These are phyloP conservation scores for Tephrocybe sp. DNA, from an alignment of 768 basidiomycete species.

Conservation along the genomic window DNA sequence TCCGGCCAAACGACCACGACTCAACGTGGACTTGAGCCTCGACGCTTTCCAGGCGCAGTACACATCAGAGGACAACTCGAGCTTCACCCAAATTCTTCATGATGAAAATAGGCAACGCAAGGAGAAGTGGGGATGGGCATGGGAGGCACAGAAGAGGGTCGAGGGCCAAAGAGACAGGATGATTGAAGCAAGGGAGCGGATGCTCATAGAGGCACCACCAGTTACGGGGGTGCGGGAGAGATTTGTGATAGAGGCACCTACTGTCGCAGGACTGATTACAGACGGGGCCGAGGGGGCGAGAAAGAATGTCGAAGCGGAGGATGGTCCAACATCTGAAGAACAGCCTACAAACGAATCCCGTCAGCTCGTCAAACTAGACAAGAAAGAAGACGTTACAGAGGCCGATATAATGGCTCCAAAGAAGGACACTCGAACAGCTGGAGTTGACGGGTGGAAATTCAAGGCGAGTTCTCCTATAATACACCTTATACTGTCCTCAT, in stretches of 20 bases:
- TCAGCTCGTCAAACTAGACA: slow-evolving; percentile 24
- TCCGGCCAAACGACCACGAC: slow-evolving; percentile 55
- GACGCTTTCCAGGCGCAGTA: slow-evolving; percentile 89
- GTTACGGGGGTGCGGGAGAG: slow-evolving; percentile 67
- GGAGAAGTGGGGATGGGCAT: slow-evolving; percentile 90
- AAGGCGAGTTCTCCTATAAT: slow-evolving; percentile 46
- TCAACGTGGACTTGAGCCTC: slow-evolving; percentile 63
- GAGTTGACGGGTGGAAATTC: slow-evolving; percentile 83
- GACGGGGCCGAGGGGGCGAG: slow-evolving; percentile 26
- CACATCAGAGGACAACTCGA: slow-evolving; percentile 97
- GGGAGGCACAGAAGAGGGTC: slow-evolving; percentile 85
- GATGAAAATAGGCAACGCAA: slow-evolving; percentile 83
- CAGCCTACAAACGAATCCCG: slow-evolving; percentile 3
- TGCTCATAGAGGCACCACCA: slow-evolving; percentile 69
- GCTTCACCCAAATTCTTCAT: slow-evolving; percentile 90
- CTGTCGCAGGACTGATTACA: slow-evolving; percentile 53
- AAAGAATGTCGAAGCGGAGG: slow-evolving; percentile 23
- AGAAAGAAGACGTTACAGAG: slow-evolving; percentile 29
- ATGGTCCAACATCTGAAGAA: slow-evolving; percentile 21
- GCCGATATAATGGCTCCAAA: slow-evolving; percentile 79
- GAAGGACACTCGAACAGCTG: slow-evolving; percentile 70
- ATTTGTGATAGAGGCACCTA: slow-evolving; percentile 62
- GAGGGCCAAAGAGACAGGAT: slow-evolving; percentile 64
- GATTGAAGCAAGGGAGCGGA: slow-evolving; percentile 65
- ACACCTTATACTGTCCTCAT: slow-evolving; percentile 4